These are phyloP conservation scores for Lodderomyces metapsilosis DNA, from an alignment of 1,139 yeast species.

Conservation along the genomic window DNA sequence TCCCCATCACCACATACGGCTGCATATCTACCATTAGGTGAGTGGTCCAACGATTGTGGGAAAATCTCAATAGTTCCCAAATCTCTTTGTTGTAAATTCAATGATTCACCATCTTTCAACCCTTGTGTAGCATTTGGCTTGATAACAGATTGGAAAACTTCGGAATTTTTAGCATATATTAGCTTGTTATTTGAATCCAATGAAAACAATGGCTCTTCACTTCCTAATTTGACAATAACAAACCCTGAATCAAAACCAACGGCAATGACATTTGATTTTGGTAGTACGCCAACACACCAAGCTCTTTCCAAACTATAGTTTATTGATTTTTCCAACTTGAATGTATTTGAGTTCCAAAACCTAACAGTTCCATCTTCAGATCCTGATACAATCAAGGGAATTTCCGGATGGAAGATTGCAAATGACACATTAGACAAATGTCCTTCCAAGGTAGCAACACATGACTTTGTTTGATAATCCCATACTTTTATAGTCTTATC, in stretches of 20 bases:
- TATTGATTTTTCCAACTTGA: slow-evolving; percentile 83
- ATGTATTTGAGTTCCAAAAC: slow-evolving; percentile 78
- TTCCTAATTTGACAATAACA: slow-evolving; percentile 82
- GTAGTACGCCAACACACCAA: slow-evolving; percentile 88
- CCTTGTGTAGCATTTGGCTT: slow-evolving; percentile 64
- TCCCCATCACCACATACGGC: slow-evolving; percentile 98
- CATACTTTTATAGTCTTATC: slow-evolving; percentile 88
- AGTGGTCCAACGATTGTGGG: slow-evolving; percentile 83
- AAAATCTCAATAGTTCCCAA: slow-evolving; percentile 89
- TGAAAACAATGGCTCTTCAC: slow-evolving; percentile 89
- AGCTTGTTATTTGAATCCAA: slow-evolving; percentile 92
- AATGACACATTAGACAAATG: slow-evolving; percentile 93
- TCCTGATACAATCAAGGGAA: slow-evolving; percentile 83
- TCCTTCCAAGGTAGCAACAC: slow-evolving; percentile 92
- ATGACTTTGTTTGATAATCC: slow-evolving; percentile 97
- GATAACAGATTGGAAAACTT: slow-evolving; percentile 80
- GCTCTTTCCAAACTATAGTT: slow-evolving; percentile 93
- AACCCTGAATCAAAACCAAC: slow-evolving; percentile 95
- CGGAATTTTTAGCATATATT: slow-evolving; percentile 88
- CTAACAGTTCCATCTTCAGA: slow-evolving; percentile 81
- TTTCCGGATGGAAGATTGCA: slow-evolving; percentile 95
- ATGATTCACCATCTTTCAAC: slow-evolving; percentile 75
- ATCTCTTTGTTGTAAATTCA: slow-evolving; percentile 79
- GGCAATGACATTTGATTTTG: slow-evolving; percentile 77
- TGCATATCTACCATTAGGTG: slow-evolving; percentile 96